Evolutionary conservation across 768 basidiomycete genomes (phyloP), one percentile per base, ranked within the genome.

Genomic region (Serpula lacrymans): DNA sequence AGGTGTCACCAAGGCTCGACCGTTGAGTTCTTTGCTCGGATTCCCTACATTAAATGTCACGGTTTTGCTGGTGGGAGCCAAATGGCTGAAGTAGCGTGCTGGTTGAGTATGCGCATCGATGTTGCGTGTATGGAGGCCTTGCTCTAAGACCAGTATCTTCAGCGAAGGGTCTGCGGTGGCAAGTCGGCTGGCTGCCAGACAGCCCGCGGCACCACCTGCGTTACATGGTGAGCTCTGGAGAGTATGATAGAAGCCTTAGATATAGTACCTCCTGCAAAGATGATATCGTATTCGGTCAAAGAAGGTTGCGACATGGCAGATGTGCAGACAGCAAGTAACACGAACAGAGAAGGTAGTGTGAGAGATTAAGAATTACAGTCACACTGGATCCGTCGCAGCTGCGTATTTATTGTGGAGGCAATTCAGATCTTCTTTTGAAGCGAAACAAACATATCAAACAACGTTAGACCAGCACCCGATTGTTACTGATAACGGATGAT

Each of bases 91-190:
- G 51, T 57, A 79, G 17, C 70, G 70, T 2, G 67, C 80, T 1
- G 82, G 81, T 32, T 81, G 80, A 6, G 63, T 58, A 52, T 84
- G 78, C 2, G 48, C 45, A 5, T 60, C 65, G 5, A 74, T 22
- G 26, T 80, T 67, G 21, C 63, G 55, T 0, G 75, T 74, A 41
- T 75, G 68, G 5, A 69, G 66, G 1, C 82, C 83, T 10, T 74
- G 69, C 60, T 85, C 83, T 17, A 84, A 53, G 32, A 83, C 54
- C 10, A 84, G 72, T 34, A 84, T 79, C 49, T 67, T 77, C 36
- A 84, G 55, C 3, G 60, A 53, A 0, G 79, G 72, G 29, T 80
- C 72, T 0, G 78, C 75, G 0, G 66, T 67, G 0, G 74, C 65
- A 3, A 86, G 68, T 24, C 80, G 71, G 0, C 65, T 58, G 2